A percentile compares a stretch with the other conserved stretches of the same genome.
Conservation (phyloP, 2,329 filamentous ascomycete genomes). For the Lachnellula hyalina region DNA sequence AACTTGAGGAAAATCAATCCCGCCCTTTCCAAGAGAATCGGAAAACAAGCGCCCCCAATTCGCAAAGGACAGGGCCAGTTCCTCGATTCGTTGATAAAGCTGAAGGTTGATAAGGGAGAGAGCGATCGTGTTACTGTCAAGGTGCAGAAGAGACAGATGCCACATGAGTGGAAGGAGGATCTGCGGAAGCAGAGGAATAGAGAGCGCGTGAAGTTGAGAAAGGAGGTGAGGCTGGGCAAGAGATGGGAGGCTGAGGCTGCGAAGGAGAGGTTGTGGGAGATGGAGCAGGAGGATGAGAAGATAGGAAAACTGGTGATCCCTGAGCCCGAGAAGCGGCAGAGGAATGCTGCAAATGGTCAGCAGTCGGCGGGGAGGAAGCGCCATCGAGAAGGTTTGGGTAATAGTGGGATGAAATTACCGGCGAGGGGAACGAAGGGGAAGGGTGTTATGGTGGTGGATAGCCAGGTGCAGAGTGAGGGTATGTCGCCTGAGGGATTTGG, state of each 20-base stretch:
- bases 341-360: not conserved
- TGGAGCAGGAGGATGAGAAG: conserved; percentile 17
- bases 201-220: not conserved
- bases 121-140: not conserved
- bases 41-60: not conserved
- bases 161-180: not conserved
- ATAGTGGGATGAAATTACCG: too few species aligned
- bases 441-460: not conserved
- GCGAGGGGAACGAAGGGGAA: not conserved
- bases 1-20: not conserved
- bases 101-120: not conserved
- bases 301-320: not conserved
- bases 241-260: conserved; percentile 6
- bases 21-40: not conserved
- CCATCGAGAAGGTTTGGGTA: not conserved
- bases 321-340: not conserved
- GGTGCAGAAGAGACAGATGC: not conserved
- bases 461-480: not conserved
- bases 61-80: not conserved
- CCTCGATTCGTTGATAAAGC: not conserved
- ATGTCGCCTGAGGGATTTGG: not conserved
- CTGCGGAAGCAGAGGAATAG: not conserved
- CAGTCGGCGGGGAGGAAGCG: conserved; percentile 5
- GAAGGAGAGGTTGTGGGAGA: conserved; percentile 14
- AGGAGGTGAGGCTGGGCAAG: not conserved